A percentile compares a stretch with the other conserved stretches of the same genome.
These are phyloP conservation scores for Bryum argenteum DNA, from an alignment of 225 moss, liverwort and hornwort species.

Conservation along the genomic window DNA sequence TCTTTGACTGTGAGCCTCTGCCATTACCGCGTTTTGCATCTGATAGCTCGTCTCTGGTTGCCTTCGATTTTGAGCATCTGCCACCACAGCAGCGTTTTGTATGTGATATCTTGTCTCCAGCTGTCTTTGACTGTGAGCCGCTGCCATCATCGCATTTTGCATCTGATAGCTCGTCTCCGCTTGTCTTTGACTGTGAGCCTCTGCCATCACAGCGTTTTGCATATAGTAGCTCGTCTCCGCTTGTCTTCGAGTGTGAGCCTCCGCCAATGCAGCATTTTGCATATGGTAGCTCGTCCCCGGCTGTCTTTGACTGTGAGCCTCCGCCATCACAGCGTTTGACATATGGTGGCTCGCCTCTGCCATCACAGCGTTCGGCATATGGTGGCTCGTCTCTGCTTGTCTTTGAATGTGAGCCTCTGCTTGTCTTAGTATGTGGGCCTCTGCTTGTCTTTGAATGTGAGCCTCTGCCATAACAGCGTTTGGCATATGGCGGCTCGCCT, in stretches of 20 bases:
- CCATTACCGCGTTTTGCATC: neutral
- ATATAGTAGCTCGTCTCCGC: neutral
- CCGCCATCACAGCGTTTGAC: slow-evolving; percentile 3
- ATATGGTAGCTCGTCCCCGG: neutral
- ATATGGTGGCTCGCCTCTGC: neutral
- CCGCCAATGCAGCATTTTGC: neutral
- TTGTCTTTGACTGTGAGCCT: neutral
- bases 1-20: neutral
- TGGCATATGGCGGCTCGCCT: neutral
- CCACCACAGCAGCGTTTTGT: neutral
- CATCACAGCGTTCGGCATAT: slow-evolving; percentile 2
- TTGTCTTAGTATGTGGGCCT: neutral
- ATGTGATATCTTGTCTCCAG: neutral
- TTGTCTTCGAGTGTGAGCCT: neutral
- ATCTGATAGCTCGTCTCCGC: too few species aligned
- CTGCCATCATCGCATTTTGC: too few species aligned
- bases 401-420: neutral
- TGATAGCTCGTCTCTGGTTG: neutral
- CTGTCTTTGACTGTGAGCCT: neutral
- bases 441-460: neutral
- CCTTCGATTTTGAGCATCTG: neutral
- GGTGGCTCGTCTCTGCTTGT: neutral
- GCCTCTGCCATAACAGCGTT: slow-evolving; percentile 9
- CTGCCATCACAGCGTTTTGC: slow-evolving; percentile 8
- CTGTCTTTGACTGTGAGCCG: neutral